Conservation (phyloP, 768 basidiomycete species). For the Calocybe gangraenosa region DNA sequence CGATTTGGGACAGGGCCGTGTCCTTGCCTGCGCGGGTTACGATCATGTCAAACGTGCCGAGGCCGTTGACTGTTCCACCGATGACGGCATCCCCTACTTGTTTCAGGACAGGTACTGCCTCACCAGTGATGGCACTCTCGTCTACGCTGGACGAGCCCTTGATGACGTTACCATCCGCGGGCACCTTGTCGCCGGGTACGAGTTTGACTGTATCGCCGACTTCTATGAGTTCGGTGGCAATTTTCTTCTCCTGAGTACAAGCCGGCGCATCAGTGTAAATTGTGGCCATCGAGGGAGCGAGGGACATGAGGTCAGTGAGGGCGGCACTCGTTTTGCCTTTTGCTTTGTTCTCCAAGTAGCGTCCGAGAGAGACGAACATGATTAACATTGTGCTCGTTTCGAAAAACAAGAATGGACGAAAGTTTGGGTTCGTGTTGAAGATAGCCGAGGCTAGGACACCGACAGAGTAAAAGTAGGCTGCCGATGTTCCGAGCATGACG, state of each 20-base stretch:
- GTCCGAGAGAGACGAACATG: constrained; percentile 93
- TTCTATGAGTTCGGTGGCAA: constrained; percentile 92
- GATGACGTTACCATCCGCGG: constrained; percentile 90
- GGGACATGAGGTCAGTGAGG: constrained; percentile 92
- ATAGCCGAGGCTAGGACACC: constrained; percentile 61
- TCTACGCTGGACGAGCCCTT: constrained; percentile 86
- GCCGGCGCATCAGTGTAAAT: constrained; percentile 86
- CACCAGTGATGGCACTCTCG: constrained; percentile 96
- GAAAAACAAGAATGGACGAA: constrained; percentile 88
- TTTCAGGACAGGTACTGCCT: constrained; percentile 86
- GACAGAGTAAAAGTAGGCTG: constrained; percentile 90
- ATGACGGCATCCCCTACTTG: constrained; percentile 82
- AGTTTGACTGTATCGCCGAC: constrained; percentile 91
- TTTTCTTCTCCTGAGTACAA: constrained; percentile 82
- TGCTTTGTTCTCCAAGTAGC: constrained; percentile 93
- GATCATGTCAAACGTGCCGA: constrained; percentile 96
- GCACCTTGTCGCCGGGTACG: constrained; percentile 94
- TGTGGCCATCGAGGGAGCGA: constrained; percentile 92
- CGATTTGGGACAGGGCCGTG: constrained; percentile 94
- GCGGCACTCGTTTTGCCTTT: constrained; percentile 98
- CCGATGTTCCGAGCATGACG: constrained; percentile 90
- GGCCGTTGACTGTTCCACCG: constrained; percentile 94
- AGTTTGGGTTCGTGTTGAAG: constrained; percentile 60
- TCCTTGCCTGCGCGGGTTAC: constrained; percentile 96
- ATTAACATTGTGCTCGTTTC: constrained; percentile 99